Evolutionary conservation across 371 early-diverging fungal genomes (phyloP).

Genomic region (Syncephalis plumigaleata): DNA sequence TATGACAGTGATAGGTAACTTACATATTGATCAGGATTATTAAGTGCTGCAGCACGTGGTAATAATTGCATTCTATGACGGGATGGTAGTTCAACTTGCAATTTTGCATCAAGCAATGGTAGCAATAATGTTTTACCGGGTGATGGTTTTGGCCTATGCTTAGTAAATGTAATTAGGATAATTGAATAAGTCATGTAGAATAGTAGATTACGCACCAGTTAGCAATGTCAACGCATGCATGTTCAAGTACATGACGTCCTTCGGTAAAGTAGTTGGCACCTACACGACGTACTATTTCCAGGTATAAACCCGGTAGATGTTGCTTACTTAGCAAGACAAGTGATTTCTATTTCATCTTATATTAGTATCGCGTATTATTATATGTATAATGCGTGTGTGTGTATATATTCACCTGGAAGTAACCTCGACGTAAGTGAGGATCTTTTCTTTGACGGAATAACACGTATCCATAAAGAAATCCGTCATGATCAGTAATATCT

Average conservation of each 20-base stretch:
- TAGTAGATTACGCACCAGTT: slow-evolving; percentile 66
- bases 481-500: slow-evolving; percentile 17
- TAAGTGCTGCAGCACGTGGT: too few relatives aligned
- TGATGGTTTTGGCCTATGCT: slow-evolving; percentile 23
- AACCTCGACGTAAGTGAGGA: slow-evolving; percentile 68
- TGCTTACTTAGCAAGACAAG: slow-evolving; percentile 14
- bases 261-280: slow-evolving; percentile 32
- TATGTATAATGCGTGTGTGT: slow-evolving; percentile 33
- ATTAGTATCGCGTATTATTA: neutral
- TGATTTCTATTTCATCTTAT: slow-evolving; percentile 2
- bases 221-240: slow-evolving; percentile 63
- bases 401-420: slow-evolving; percentile 79
- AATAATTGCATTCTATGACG: slow-evolving; percentile 8
- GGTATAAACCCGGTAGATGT: slow-evolving; percentile 75
- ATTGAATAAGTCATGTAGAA: neutral
- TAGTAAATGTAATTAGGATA: neutral
- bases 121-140: slow-evolving; percentile 33
- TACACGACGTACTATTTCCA: slow-evolving; percentile 45
- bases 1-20: too few relatives aligned
- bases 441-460: slow-evolving; percentile 89
- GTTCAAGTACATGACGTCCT: slow-evolving; percentile 51
- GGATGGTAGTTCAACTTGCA: slow-evolving; percentile 59
- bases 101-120: slow-evolving; percentile 51
- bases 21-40: too few relatives aligned
- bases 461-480: slow-evolving; percentile 77